Evolutionary conservation across 371 early-diverging fungal genomes (phyloP).

Genomic region (Funneliformis caledonium): DNA sequence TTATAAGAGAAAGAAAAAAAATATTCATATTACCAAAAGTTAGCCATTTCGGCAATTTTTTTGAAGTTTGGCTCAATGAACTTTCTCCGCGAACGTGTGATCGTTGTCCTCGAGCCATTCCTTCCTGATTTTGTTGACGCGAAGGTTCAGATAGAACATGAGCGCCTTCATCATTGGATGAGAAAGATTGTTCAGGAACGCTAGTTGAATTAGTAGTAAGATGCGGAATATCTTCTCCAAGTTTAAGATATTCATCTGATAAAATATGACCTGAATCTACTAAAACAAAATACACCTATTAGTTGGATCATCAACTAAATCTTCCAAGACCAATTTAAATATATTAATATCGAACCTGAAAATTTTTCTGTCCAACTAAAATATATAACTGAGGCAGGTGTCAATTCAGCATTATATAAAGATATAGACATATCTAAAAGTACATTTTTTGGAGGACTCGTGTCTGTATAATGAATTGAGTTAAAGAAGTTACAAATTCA

Average conservation of each 20-base stretch:
- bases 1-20: no score
- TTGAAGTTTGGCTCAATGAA: not conserved
- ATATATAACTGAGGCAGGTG: conserved; percentile 50
- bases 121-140: not conserved
- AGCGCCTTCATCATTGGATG: not conserved
- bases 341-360: not conserved
- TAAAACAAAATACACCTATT: not conserved
- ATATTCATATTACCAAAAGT: not conserved
- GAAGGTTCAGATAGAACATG: conserved; percentile 26
- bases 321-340: not conserved
- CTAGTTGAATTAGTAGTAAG: not conserved
- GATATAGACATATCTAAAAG: conserved; percentile 45
- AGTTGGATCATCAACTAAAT: not conserved
- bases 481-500: not conserved
- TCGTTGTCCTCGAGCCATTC: not conserved
- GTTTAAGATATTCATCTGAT: conserved; percentile 11
- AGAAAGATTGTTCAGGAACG: not conserved
- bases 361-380: conserved; percentile 47
- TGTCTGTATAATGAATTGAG: conserved; percentile 40
- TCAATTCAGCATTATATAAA: conserved; percentile 48
- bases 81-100: not conserved
- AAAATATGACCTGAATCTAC: conserved; percentile 1
- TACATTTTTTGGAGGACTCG: conserved; percentile 49
- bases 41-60: conserved; percentile 16
- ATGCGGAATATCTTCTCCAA: conserved; percentile 31